Base-by-base conservation (phyloP, 129 eudicot species). In the Flaveria linearis region DNA sequence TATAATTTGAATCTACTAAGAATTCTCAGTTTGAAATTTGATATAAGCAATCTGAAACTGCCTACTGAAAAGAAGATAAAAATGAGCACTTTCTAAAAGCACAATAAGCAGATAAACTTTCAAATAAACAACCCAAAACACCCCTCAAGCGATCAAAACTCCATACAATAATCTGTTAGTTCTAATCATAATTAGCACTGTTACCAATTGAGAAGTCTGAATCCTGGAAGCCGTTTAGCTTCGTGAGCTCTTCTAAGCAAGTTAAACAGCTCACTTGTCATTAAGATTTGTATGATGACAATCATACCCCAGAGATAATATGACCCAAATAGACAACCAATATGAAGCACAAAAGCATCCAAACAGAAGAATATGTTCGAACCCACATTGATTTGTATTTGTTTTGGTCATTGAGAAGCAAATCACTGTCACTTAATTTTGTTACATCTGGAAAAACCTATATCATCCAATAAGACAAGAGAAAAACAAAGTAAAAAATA, bases 341-440 rank as follows among this genome's bases (percentile, higher is more conserved):
- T 53, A 81, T 47, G 62, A 87, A 80, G 63, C 84, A 80, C 71
- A 68, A 68, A 42, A 92, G 81, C 97, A 92, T 89, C 91, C 97
- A 92, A 2, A 89, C 69, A 39, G 97, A 81, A 56, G 96, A 92
- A 79, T 82, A 89, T 50, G 90, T 80, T 7, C 96, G 87, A 28
- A 92, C 76, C 88, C 87, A 81, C 97, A 92, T 87, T n/a, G 97
- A 87, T 79, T 47, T 85, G 71, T 92, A 92, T 80, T 89, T 92
- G 76, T 84, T 84, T 50, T 83, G 83, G 75, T 89, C 96, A 78
- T 89, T 39, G 57, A 82, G 81, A 39, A 91, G 96, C 68, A 89
- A 75, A 46, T 73, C 78, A 60, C 28, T 77, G 67, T 87, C 97
- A 87, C 80, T 85, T 73, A 73, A 25, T 78, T 77, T 89, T 74